phyloP scores from a whole-genome alignment of 257 asterid genomes.

The Coffea canephora region DNA sequence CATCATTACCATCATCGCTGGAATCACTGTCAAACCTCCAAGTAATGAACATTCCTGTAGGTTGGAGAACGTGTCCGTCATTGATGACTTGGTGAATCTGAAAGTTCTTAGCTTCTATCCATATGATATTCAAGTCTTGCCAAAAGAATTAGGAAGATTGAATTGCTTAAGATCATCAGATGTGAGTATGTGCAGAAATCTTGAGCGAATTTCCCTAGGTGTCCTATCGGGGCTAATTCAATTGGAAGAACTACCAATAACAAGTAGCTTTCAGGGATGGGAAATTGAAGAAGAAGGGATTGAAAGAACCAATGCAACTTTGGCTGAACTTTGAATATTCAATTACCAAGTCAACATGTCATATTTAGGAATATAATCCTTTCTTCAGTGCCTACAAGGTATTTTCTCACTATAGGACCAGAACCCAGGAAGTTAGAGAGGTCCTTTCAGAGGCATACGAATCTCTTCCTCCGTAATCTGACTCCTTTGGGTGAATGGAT shows the following conservation, averaged over 20 bases:
- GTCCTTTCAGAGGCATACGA: not conserved
- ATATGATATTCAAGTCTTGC: slow-evolving; percentile 9
- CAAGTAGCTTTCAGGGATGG: not conserved
- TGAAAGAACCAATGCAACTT: slow-evolving; percentile 1
- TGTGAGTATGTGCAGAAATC: slow-evolving; percentile 6
- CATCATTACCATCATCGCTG: not conserved
- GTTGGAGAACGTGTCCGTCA: slow-evolving; percentile 8
- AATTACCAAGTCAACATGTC: not conserved
- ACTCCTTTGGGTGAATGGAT: slow-evolving; percentile 11
- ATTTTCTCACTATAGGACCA: not conserved
- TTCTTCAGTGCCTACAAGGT: not conserved
- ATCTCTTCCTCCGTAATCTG: not conserved
- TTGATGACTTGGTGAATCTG: slow-evolving; percentile 15
- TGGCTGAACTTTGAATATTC: not conserved
- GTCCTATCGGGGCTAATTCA: slow-evolving; percentile 8
- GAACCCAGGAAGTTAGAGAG: no score
- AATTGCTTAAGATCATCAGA: slow-evolving; percentile 12
- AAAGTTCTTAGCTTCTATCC: slow-evolving; percentile 16
- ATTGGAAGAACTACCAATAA: slow-evolving; percentile 19
- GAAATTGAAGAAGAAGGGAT: not conserved
- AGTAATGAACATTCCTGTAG: not conserved
- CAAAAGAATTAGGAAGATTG: slow-evolving; percentile 15
- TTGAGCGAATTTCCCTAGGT: slow-evolving; percentile 10
- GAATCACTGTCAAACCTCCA: slow-evolving; percentile 16
- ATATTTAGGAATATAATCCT: not conserved